Conservation (phyloP, 306 rosid species). For the Malus asiatica region DNA sequence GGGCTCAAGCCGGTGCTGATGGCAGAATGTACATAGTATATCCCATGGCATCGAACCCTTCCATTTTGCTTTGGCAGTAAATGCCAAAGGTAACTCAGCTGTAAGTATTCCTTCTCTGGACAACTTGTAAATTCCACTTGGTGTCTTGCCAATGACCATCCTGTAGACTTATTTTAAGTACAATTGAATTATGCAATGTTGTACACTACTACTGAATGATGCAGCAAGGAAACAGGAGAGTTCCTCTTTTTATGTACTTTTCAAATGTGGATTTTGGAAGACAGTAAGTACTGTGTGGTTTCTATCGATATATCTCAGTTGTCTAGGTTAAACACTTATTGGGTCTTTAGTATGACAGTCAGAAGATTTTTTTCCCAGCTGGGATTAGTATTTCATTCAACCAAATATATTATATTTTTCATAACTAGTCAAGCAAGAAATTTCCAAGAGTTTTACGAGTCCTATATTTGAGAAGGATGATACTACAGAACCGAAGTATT, state of each 20-base stretch:
- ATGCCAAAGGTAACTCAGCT: constrained; percentile 68
- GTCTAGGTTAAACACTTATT: too few relatives aligned
- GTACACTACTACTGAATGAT: not conserved
- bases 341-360: too few relatives aligned
- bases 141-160: constrained; percentile 81
- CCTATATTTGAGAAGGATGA: too few relatives aligned
- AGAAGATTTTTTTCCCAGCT: too few relatives aligned
- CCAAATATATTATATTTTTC: too few relatives aligned
- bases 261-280: not conserved
- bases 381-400: too few relatives aligned
- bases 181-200: constrained; percentile 22
- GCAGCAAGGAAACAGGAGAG: not conserved
- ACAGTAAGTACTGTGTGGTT: too few relatives aligned
- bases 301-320: too few relatives aligned
- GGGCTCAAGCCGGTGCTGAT: constrained; percentile 85
- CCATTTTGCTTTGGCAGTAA: constrained; percentile 75
- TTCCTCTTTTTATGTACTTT: not conserved
- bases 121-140: constrained; percentile 73
- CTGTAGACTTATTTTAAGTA: constrained; percentile 35
- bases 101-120: constrained; percentile 75
- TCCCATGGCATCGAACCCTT: constrained; percentile 84
- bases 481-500: too few relatives aligned
- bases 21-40: constrained; percentile 69
- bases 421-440: too few relatives aligned
- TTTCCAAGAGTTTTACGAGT: too few relatives aligned